Conservation (phyloP, 495 filamentous ascomycete species). For the Peziza echinospora region DNA sequence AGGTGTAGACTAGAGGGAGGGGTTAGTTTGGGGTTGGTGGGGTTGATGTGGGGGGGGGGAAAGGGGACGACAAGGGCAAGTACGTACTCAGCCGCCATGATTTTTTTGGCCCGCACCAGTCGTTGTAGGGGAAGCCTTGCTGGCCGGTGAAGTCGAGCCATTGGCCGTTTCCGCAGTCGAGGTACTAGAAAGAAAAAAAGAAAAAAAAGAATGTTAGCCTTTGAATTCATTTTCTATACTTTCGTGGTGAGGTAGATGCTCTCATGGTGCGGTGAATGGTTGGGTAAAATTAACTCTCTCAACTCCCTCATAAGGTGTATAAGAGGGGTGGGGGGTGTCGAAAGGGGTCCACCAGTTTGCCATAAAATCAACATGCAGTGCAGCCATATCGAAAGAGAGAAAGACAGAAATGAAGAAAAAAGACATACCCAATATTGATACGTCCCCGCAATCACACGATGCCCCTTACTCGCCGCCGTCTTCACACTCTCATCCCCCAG, state of each 20-base stretch:
- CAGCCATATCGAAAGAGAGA: too few species aligned
- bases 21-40: background rate
- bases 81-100: conserved; percentile 38
- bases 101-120: conserved; percentile 56
- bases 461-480: conserved; percentile 33
- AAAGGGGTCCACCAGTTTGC: too few species aligned
- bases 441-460: conserved; percentile 48
- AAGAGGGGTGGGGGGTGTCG: too few species aligned
- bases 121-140: conserved; percentile 41
- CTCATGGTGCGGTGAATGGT: too few species aligned
- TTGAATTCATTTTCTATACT: too few species aligned
- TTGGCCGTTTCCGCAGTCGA: conserved; percentile 32
- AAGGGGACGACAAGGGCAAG: too few species aligned
- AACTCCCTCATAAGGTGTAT: too few species aligned
- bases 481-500: conserved; percentile 33
- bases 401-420: conserved; percentile 5
- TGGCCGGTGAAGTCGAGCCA: conserved; percentile 43
- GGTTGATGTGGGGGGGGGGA: background rate
- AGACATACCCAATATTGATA: conserved; percentile 47
- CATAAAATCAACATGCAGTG: too few species aligned
- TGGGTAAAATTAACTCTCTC: too few species aligned
- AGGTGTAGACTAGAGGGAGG: conserved; percentile 35
- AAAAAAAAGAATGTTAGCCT: conserved; percentile 23
- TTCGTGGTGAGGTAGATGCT: too few species aligned
- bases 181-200: background rate